A percentile compares a stretch with the other conserved stretches of the same genome.
Conservation (phyloP, 2,329 filamentous ascomycete genomes). For the Cladosporium sp. region DNA sequence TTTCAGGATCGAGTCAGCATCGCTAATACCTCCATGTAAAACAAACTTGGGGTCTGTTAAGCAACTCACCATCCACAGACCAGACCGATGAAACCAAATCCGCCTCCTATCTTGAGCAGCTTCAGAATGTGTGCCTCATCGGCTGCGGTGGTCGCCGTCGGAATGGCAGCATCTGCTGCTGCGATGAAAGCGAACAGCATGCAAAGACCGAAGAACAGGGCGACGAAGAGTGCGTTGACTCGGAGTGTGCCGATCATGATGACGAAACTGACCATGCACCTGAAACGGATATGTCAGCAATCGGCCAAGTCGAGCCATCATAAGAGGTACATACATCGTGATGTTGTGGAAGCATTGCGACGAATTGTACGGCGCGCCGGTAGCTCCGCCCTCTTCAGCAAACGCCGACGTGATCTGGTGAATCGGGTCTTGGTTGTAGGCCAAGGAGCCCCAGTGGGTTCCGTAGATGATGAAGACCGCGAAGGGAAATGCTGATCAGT, state of each 20-base stretch:
- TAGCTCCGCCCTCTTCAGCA: conserved; percentile 12
- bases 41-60: background rate
- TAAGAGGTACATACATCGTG: conserved; percentile 16
- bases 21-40: background rate
- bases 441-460: conserved; percentile 22
- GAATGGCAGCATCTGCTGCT: conserved; percentile 21
- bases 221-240: conserved; percentile 22
- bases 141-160: conserved; percentile 14
- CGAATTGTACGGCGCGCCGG: conserved; percentile 19
- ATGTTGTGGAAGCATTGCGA: conserved; percentile 24
- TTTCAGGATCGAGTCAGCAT: background rate
- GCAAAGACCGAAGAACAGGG: conserved; percentile 22
- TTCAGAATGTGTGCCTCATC: conserved; percentile 17
- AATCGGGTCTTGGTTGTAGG: conserved; percentile 22
- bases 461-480: conserved; percentile 27
- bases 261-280: conserved; percentile 23
- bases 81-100: conserved; percentile 23
- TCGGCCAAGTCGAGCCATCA: background rate
- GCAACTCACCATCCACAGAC: conserved; percentile 20
- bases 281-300: background rate
- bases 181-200: conserved; percentile 25
- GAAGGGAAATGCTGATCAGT: conserved; percentile 18
- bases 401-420: conserved; percentile 17
- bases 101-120: conserved; percentile 22
- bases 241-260: conserved; percentile 22